Base-by-base conservation (phyloP, 805 yeast species). In the Metschnikowia noctiluminum region DNA sequence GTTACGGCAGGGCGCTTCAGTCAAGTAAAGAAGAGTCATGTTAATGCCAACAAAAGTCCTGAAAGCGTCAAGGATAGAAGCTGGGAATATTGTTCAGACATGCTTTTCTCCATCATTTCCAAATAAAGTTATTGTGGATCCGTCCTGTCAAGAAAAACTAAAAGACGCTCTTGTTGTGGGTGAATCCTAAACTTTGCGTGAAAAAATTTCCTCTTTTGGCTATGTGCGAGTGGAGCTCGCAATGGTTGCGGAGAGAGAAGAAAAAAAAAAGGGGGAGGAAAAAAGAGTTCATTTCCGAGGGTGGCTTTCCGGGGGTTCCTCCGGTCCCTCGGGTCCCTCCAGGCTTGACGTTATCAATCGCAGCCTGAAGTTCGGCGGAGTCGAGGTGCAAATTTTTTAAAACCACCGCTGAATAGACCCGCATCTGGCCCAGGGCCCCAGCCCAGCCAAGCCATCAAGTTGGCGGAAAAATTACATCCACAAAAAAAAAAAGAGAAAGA, bases 251-350 rank as follows among this genome's bases (percentile, higher is more conserved):
- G 48, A 38, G 36, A 39, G 12, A 13, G 21, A 39, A 28, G 27
- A 39, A 26, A 35, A 35, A 28, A 30, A 36, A 28, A 43, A 1
- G 10, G 10, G 10, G 21, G 38, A 15, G 35, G n/a, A 43, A 43
- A 43, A 36, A 36, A 28, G 11, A 28, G 38, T 28, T 32, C 39
- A 28, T 27, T 39, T 15, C 48, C 48, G 48, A 39, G 48, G 48
- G 48, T 28, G 31, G 11, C 31, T 7, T 44, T 44, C 48, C 48
- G 48, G 28, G 48, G 48, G 42, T 44, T 37, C 48, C 48, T 39
- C 38, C 38, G 32, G n/a, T n/a, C n/a, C n/a, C n/a, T n/a, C n/a
- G n/a, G n/a, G n/a, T n/a, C 13, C 2, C 32, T 12, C 12, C 13
- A 30, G 6, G 10, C 10, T 12, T 30, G 10, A 6, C 32, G 13